phyloP scores from a whole-genome alignment of 352 stramenopile species.

The Globisporangium cylindrosporum region DNA sequence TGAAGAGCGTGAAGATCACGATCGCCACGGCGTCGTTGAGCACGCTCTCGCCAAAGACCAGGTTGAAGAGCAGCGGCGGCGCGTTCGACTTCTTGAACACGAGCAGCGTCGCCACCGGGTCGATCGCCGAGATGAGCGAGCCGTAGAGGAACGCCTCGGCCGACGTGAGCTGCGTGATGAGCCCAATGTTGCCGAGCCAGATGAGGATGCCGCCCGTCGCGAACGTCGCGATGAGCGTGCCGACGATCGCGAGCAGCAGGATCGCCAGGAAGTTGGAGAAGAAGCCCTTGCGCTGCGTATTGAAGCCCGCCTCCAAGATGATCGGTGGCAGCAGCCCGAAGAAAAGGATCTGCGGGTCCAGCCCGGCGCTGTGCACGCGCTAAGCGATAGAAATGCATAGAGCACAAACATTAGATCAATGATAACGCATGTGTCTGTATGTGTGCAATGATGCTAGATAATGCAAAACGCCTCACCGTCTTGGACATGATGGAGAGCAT shows the following conservation, averaged over 20 bases:
- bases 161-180: constrained; percentile 44
- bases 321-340: constrained; percentile 59
- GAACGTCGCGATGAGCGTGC: constrained; percentile 52
- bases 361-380: constrained; percentile 27
- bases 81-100: constrained; percentile 65
- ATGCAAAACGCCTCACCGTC: not conserved
- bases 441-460: not conserved
- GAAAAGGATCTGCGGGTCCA: constrained; percentile 55
- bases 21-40: constrained; percentile 70
- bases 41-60: constrained; percentile 86
- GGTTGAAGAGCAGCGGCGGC: constrained; percentile 72
- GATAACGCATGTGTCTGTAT: no score
- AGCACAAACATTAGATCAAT: not conserved
- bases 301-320: constrained; percentile 65
- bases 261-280: constrained; percentile 48
- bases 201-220: constrained; percentile 43
- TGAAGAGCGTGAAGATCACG: constrained; percentile 67
- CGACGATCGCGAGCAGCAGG: constrained; percentile 38
- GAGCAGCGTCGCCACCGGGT: constrained; percentile 79
- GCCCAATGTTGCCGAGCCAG: constrained; percentile 30
- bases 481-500: constrained; percentile 30
- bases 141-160: constrained; percentile 76
- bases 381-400: not conserved
- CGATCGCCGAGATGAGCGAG: constrained; percentile 75
- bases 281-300: constrained; percentile 60